Evolutionary conservation across 2,329 filamentous ascomycete genomes (phyloP), one percentile per base, ranked within the genome.

Genomic region (Colletotrichum graminicola): DNA sequence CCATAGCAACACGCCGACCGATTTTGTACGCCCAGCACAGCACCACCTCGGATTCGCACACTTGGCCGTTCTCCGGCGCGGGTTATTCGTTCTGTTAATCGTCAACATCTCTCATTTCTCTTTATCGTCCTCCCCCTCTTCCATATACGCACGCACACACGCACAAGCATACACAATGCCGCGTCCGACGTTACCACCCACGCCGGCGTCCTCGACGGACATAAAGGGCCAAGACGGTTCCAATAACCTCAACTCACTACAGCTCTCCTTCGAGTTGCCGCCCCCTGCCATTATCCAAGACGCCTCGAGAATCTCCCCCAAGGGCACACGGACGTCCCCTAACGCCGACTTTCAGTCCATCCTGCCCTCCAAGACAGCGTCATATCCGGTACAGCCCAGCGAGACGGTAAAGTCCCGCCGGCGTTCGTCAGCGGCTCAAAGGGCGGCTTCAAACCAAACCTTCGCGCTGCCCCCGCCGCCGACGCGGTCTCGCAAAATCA

Each of bases 401-500:
- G 85, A 87, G 76, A 82, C 85, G 0, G 85, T 88, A 74, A 88
- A 88, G 75, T 82, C 85, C n/a, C 83, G 87, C 62, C 82, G 88
- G 67, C 83, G 88, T 51, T 84, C 85, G 0, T 86, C 88, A 21
- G 80, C 84, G 16, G 80, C 83, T 23, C 79, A 80, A 62, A 79
- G 78, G 61, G 78, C 83, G 18, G 77, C 82, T 68, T 84, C 85
- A 67, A 91, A 90, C 74, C 88, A 90, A 75, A 84, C 88, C 59
- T 97, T 97, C 80, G 88, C 93, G 12, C 88, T 99, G 21, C 96
- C 96, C 26, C 96, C 96, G 12, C 96, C 95, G 21, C 96, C 96
- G 0, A 97, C 95, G 3, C 88, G 95, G 73, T 93, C 94, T 52
- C 92, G 95, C 77, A 98, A 97, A 84, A 98, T 99, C 79, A 98